phyloP scores from a whole-genome alignment of 208 protist genomes.

The Crithidia thermophila region DNA sequence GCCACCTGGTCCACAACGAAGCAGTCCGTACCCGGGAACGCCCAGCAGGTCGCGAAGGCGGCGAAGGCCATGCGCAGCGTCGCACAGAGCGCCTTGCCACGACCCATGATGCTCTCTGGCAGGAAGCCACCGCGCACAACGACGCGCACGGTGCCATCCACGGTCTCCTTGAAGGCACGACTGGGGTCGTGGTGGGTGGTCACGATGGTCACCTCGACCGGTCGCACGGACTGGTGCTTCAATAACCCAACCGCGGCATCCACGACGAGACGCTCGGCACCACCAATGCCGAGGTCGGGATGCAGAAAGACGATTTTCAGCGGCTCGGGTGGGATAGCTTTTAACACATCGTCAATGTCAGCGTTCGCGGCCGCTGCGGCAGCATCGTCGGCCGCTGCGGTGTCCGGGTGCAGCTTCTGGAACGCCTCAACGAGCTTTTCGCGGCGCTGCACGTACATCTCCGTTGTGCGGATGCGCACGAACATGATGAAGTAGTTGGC shows the following conservation, averaged over 20 bases:
- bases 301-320: slow-evolving; percentile 93
- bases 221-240: slow-evolving; percentile 66
- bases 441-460: slow-evolving; percentile 22
- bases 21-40: slow-evolving; percentile 57
- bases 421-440: slow-evolving; percentile 19
- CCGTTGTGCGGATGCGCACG: slow-evolving; percentile 23
- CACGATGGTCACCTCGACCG: slow-evolving; percentile 74
- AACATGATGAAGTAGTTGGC: slow-evolving; percentile 43
- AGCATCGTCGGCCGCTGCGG: neutral
- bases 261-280: slow-evolving; percentile 97
- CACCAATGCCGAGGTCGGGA: slow-evolving; percentile 97
- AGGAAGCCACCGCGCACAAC: slow-evolving; percentile 86
- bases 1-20: slow-evolving; percentile 96
- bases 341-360: slow-evolving; percentile 2
- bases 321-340: slow-evolving; percentile 18
- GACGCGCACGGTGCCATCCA: slow-evolving; percentile 90
- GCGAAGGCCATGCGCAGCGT: slow-evolving; percentile 86
- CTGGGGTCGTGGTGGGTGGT: slow-evolving; percentile 94
- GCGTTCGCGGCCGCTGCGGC: slow-evolving; percentile 5
- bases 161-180: slow-evolving; percentile 95
- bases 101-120: slow-evolving; percentile 81
- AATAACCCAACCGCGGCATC: slow-evolving; percentile 94
- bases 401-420: neutral
- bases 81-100: slow-evolving; percentile 85
- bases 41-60: slow-evolving; percentile 53